These are phyloP conservation scores for Paramecium bursaria DNA, from an alignment of 73 alveolate species.

Conservation along the genomic window DNA sequence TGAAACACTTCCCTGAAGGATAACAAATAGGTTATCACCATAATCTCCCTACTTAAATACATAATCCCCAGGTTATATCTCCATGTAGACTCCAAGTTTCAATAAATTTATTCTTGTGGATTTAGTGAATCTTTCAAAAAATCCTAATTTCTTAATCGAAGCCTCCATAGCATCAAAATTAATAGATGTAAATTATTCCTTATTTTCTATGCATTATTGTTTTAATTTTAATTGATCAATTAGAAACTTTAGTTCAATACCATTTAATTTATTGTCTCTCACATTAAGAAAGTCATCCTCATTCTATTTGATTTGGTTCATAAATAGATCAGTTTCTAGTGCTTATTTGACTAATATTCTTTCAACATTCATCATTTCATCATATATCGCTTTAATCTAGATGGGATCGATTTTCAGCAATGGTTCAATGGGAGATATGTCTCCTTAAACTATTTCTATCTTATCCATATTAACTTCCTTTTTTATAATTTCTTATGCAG, in stretches of 20 bases:
- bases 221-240: conserved; percentile 20
- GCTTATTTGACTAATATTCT: conserved; percentile 8
- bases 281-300: neutral
- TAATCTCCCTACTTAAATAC: conserved; percentile 53
- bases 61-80: conserved; percentile 47
- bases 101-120: conserved; percentile 38
- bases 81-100: neutral
- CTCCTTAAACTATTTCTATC: too few relatives aligned
- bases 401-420: neutral
- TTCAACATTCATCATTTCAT: conserved; percentile 24
- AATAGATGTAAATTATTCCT: conserved; percentile 2
- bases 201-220: conserved; percentile 6
- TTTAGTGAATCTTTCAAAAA: conserved; percentile 59
- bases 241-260: conserved; percentile 1
- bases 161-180: conserved; percentile 46
- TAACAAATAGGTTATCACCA: conserved; percentile 54
- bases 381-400: conserved; percentile 15
- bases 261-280: conserved; percentile 24
- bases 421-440: too few relatives aligned
- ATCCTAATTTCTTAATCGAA: neutral
- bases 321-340: neutral
- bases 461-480: too few relatives aligned
- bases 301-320: neutral
- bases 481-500: neutral
- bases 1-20: conserved; percentile 25